Percentiles rank a stretch among this genome's conserved stretches.
phyloP scores from a whole-genome alignment of 257 asterid species.

The Pogostemon cablin region DNA sequence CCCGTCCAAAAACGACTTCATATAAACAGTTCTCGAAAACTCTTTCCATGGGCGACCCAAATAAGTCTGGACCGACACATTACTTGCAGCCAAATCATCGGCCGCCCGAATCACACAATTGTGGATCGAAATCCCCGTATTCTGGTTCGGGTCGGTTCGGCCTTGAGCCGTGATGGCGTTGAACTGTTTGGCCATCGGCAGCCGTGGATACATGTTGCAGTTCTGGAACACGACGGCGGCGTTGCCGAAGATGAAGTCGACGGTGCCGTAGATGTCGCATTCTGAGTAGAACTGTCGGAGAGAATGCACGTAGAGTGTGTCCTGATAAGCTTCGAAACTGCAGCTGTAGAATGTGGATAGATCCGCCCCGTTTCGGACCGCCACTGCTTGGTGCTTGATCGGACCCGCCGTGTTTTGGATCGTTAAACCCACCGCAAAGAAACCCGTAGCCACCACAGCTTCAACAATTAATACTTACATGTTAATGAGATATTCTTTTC shows the following conservation, averaged over 20 bases:
- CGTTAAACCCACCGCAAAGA: constrained; percentile 57
- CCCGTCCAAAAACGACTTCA: constrained; percentile 52
- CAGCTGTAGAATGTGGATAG: constrained; percentile 74
- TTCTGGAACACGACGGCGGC: constrained; percentile 67
- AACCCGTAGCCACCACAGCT: constrained; percentile 68
- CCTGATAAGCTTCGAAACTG: constrained; percentile 85
- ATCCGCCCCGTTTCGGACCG: constrained; percentile 73
- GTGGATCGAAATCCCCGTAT: constrained; percentile 75
- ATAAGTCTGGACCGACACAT: constrained; percentile 39
- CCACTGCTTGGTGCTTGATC: constrained; percentile 77
- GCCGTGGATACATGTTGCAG: constrained; percentile 66
- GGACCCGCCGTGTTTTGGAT: constrained; percentile 86
- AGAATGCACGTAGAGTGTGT: constrained; percentile 68
- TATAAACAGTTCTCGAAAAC: constrained; percentile 61
- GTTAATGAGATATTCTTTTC: too few species aligned
- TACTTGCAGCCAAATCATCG: constrained; percentile 46
- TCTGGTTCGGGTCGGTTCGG: constrained; percentile 68
- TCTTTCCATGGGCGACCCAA: constrained; percentile 87
- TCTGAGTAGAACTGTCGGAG: constrained; percentile 73
- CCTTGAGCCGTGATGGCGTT: constrained; percentile 83
- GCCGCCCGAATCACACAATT: constrained; percentile 61
- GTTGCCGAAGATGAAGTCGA: constrained; percentile 84
- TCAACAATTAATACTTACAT: not conserved
- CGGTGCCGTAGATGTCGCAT: constrained; percentile 77
- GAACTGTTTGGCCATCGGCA: constrained; percentile 62